Base-by-base conservation (phyloP, 2,329 filamentous ascomycete genomes). In the Ilyonectria robusta region DNA sequence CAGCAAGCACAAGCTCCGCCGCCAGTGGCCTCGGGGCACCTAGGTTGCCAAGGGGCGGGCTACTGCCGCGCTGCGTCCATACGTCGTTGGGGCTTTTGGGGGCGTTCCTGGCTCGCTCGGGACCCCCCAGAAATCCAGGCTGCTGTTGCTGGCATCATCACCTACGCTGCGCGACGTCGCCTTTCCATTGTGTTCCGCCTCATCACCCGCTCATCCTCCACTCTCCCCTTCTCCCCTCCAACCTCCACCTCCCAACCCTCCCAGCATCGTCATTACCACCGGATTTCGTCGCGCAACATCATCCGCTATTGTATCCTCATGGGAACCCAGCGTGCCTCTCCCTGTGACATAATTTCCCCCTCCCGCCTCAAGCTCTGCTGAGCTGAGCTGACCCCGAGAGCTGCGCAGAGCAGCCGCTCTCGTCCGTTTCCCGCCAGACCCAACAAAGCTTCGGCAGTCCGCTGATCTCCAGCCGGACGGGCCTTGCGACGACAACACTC, bases 101-200 rank as follows among this genome's bases (percentile, higher is more conserved):
- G 53, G 48, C 37, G 59, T 61, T 54, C 59, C 48, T 53, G 26
- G 29, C 29, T 31, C 19, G 15, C 15, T 31, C 33, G 60, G 54
- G 31, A 47, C 35, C 40, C 53, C 59, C 53, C 47, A 40, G 59
- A 63, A 63, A 50, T 40, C 64, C 51, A 75, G 74, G 74, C 72
- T 76, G 58, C 74, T 75, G 63, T 68, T 74, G 74, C 71, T 75
- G 72, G 72, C 74, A 76, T 76, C 74, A 76, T 76, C 67, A 64
- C 26, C 26, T 26, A 26, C 64, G 53, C 65, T 37, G 59, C 37
- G 15, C 44, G 53, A 44, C 58, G 55, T 59, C 44, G 53, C 46
- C 69, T 60, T 48, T 42, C 44, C 19, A 33, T 29, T 29, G 42
- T 31, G 17, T 46, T 47, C 56, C 58, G 37, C 54, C 19, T 37